Conservation (phyloP, 257 asterid species). For the Penstemon barbatus region DNA sequence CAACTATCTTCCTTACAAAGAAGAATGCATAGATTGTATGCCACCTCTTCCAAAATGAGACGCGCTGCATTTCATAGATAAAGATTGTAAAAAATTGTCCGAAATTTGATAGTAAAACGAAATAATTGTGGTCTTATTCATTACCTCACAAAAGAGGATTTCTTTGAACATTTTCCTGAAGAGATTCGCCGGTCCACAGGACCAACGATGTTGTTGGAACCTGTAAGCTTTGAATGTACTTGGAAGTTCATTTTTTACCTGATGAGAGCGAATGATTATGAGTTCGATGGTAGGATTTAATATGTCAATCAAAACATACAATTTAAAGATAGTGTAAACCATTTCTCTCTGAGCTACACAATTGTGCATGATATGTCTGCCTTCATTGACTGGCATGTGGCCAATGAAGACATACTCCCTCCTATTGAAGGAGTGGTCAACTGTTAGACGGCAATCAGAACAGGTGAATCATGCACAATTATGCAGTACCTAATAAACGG, state of each 20-base stretch:
- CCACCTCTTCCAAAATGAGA: slow-evolving; percentile 67
- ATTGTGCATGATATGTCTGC: too few species aligned
- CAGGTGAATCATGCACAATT: too few species aligned
- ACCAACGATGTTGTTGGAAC: slow-evolving; percentile 92
- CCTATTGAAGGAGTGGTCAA: too few species aligned
- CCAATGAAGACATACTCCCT: too few species aligned
- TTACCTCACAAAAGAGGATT: slow-evolving; percentile 64
- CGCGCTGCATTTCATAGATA: slow-evolving; percentile 57
- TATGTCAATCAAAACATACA: too few species aligned
- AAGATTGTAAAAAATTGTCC: slow-evolving; percentile 14
- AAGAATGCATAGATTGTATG: slow-evolving; percentile 78
- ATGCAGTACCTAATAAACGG: too few species aligned
- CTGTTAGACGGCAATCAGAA: too few species aligned
- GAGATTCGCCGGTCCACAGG: slow-evolving; percentile 91
- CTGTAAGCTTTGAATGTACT: slow-evolving; percentile 88
- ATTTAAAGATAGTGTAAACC: too few species aligned
- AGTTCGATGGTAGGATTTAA: too few species aligned
- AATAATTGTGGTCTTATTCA: slow-evolving; percentile 3
- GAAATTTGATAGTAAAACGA: slow-evolving; percentile 3
- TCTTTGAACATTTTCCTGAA: slow-evolving; percentile 73
- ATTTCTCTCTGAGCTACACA: too few species aligned
- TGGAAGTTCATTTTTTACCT: slow-evolving; percentile 90
- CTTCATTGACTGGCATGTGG: too few species aligned
- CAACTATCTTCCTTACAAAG: slow-evolving; percentile 87
- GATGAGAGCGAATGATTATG: slow-evolving; percentile 15